These are phyloP conservation scores for Fraxinus albicans DNA, from an alignment of 305 asterid genomes.

Conservation along the genomic window DNA sequence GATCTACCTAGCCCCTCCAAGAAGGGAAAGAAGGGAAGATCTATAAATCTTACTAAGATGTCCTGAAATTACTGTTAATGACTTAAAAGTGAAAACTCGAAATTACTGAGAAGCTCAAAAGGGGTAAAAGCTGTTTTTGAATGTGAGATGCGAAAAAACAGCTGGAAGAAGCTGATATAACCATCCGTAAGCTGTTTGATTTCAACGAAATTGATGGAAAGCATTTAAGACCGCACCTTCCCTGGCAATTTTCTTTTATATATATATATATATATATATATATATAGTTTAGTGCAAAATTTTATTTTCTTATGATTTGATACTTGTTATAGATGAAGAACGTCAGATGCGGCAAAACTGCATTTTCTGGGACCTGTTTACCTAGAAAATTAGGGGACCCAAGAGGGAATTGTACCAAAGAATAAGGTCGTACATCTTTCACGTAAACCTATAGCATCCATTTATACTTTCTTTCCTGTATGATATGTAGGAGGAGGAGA, in stretches of 20 bases:
- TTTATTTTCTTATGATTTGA: background rate
- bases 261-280: background rate
- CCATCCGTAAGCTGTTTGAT: background rate
- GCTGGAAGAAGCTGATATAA: background rate
- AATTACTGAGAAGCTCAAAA: background rate
- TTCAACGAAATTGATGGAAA: background rate
- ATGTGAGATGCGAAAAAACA: background rate
- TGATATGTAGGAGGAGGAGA: background rate
- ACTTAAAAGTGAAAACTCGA: background rate
- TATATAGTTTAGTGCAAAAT: background rate
- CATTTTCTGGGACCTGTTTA: background rate
- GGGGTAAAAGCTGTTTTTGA: background rate
- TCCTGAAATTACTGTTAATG: background rate
- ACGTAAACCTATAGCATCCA: background rate
- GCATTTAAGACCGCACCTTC: background rate
- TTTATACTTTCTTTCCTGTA: background rate
- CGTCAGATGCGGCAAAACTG: background rate
- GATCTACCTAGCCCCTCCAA: background rate
- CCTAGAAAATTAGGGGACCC: background rate
- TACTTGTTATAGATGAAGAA: background rate
- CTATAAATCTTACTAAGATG: background rate
- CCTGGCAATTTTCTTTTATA: background rate
- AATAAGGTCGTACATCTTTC: background rate
- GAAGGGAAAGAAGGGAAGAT: background rate
- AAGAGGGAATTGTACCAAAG: background rate